Evolutionary conservation across 306 rosid genomes (phyloP).

Genomic region (Styphnolobium japonicum): DNA sequence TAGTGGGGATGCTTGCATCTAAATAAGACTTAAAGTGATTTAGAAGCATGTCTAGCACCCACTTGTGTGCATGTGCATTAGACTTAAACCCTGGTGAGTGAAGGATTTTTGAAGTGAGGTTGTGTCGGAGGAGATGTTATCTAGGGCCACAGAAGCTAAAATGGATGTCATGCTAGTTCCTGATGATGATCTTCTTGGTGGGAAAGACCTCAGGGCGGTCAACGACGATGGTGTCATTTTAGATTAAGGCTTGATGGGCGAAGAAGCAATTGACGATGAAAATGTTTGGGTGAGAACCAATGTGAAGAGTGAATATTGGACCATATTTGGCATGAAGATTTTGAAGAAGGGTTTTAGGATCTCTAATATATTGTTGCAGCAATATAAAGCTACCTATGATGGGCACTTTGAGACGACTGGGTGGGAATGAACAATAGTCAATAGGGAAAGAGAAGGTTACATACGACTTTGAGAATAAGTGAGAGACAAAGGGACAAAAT

Average conservation of each 20-base stretch:
- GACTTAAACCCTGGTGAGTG: slow-evolving; percentile 29
- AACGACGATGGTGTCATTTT: slow-evolving; percentile 24
- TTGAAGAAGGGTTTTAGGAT: slow-evolving; percentile 24
- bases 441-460: background rate
- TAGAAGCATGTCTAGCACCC: slow-evolving; percentile 35
- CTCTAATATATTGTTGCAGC: background rate
- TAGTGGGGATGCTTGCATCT: background rate
- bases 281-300: slow-evolving; percentile 18
- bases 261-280: slow-evolving; percentile 32
- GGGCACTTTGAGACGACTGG: slow-evolving; percentile 28
- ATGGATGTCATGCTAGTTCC: slow-evolving; percentile 36
- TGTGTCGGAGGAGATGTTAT: slow-evolving; percentile 40
- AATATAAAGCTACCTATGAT: background rate
- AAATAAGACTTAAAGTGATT: background rate
- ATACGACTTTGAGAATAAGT: background rate
- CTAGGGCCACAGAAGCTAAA: slow-evolving; percentile 33
- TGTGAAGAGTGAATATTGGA: slow-evolving; percentile 31
- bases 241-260: slow-evolving; percentile 41
- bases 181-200: slow-evolving; percentile 11
- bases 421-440: slow-evolving; percentile 35
- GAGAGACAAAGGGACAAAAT: background rate
- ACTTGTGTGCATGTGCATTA: slow-evolving; percentile 32
- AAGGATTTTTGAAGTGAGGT: slow-evolving; percentile 42
- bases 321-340: slow-evolving; percentile 31
- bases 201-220: slow-evolving; percentile 33